Conservation (phyloP, 2,329 filamentous ascomycete species). For the Aspergillus carbonarius region DNA sequence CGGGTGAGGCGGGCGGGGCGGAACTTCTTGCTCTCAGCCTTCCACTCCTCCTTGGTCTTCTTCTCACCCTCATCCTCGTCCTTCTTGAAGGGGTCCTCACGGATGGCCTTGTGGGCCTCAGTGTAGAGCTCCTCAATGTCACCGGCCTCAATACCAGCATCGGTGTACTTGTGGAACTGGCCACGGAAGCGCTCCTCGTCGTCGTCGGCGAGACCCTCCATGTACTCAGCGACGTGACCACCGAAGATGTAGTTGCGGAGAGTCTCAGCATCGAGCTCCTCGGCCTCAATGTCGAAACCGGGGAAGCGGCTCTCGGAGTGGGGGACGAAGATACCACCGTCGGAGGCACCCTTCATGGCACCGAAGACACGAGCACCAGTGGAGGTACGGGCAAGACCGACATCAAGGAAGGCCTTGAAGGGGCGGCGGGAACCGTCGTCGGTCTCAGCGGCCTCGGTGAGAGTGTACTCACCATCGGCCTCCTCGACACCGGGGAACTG, state of each 20-base stretch:
- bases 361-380: slow-evolving; percentile 98
- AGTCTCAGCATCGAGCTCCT: slow-evolving; percentile 96
- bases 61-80: slow-evolving; percentile 69
- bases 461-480: slow-evolving; percentile 89
- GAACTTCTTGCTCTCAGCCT: slow-evolving; percentile 93
- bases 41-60: slow-evolving; percentile 98
- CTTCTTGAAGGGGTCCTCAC: slow-evolving; percentile 98
- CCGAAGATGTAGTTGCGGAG: slow-evolving; percentile 99
- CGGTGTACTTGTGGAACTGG: slow-evolving; percentile 97
- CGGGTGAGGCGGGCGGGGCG: slow-evolving; percentile 72
- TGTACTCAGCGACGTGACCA: slow-evolving; percentile 99
- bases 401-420: slow-evolving; percentile 99
- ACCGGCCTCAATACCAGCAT: slow-evolving; percentile 94
- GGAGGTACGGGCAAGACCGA: slow-evolving; percentile 94
- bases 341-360: slow-evolving; percentile 99
- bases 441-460: slow-evolving; percentile 91
- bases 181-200: slow-evolving; percentile 99
- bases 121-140: slow-evolving; percentile 94
- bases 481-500: slow-evolving; percentile 95
- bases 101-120: slow-evolving; percentile 94
- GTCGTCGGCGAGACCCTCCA: slow-evolving; percentile 99
- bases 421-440: slow-evolving; percentile 86
- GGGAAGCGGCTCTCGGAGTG: slow-evolving; percentile 99
- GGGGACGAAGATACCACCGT: slow-evolving; percentile 93
- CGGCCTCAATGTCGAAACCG: slow-evolving; percentile 92